Base-by-base conservation (phyloP, 306 rosid species). In the Astragalus glycyphyllos region DNA sequence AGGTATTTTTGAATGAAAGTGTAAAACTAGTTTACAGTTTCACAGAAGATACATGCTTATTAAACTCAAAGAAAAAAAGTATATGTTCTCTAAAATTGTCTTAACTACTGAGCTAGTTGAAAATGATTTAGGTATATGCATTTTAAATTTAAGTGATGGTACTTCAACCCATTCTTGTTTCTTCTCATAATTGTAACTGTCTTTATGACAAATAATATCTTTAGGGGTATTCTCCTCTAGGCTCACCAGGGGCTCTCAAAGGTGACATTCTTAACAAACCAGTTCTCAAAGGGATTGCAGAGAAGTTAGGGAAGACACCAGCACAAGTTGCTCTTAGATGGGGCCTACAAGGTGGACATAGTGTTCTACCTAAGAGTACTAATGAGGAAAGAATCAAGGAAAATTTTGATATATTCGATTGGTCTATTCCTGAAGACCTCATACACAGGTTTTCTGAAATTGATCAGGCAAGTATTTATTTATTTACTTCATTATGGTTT, bases 321-420 rank as follows among this genome's bases (percentile, higher is more conserved):
- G 91, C 88, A 3, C 93, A 90, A 70, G 91, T 87, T 12, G 91
- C 84, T 62, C 89, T 87, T 69, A 61, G 89, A 0, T 90, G 93
- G 93, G 91, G 93, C 8, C 31, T 90, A 1, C 91, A 87, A 80
- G 54, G 60, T 41, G 96, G 91, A 53, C 93, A 90, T 40, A 84
- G 91, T 69, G 73, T 87, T 12, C 71, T 90, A 37, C 93, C 91
- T 14, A 40, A 32, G 37, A 48, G 15, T 5, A 11, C 40, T 35
- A 47, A 47, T 47, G 8, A 1, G 8, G 47, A n/a, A 47, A 47
- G 48, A 5, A 11, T 12, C 9, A 11, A 44, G 48, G n/a, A 44
- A 44, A 10, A 42, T 42, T 42, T 11, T 35, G 40, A 35, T 35
- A 7, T 35, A 3, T 35, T 35, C 4, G 40, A 35, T 7, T 35